These are phyloP conservation scores for Pneumocystis sp. DNA, from an alignment of 1,139 yeast genomes.

Conservation along the genomic window DNA sequence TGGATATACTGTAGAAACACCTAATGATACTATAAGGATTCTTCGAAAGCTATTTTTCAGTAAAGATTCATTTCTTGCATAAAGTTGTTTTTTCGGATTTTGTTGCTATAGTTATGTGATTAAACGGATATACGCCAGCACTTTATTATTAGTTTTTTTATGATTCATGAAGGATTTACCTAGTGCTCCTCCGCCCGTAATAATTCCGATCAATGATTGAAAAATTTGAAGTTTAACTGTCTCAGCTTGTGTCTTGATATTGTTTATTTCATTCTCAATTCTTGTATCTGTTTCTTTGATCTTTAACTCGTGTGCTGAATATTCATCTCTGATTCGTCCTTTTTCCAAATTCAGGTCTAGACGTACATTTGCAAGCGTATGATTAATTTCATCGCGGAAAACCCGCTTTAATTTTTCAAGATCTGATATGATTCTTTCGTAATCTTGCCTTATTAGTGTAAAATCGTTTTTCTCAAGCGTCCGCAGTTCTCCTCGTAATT, in stretches of 20 bases:
- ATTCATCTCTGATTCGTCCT: conserved; percentile 88
- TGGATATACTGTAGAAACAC: conserved; percentile 84
- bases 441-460: conserved; percentile 68
- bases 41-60: conserved; percentile 60
- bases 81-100: neutral
- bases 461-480: conserved; percentile 80
- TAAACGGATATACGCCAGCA: conserved; percentile 77
- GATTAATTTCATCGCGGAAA: conserved; percentile 81
- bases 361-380: conserved; percentile 78
- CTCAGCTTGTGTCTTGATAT: conserved; percentile 63
- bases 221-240: conserved; percentile 80
- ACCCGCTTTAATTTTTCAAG: conserved; percentile 72
- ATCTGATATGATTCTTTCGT: conserved; percentile 70
- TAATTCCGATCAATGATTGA: conserved; percentile 97
- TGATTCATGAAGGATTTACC: neutral
- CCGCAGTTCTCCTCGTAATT: conserved; percentile 77
- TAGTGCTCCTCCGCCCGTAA: conserved; percentile 47
- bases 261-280: conserved; percentile 87
- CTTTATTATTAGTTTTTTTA: conserved; percentile 57
- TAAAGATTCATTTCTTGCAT: neutral
- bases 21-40: conserved; percentile 74
- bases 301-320: conserved; percentile 79
- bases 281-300: conserved; percentile 90
- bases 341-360: conserved; percentile 83
- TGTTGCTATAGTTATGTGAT: conserved; percentile 33